phyloP scores from a whole-genome alignment of 768 basidiomycete species.

The Suillus variegatus region DNA sequence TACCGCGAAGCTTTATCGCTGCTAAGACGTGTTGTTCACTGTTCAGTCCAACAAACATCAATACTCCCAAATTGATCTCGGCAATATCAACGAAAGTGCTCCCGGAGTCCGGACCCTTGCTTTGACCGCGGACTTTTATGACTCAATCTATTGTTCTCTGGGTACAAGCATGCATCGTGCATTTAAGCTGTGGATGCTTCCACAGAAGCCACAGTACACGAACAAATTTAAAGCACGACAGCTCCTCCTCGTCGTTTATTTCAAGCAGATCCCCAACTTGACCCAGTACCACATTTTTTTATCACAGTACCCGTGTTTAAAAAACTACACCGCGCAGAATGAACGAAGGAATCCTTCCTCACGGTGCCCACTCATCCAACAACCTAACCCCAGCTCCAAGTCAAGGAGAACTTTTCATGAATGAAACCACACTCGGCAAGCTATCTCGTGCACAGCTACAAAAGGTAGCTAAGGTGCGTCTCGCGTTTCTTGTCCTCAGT shows the following conservation, averaged over 20 bases:
- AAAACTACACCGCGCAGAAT: neutral
- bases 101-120: neutral
- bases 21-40: slow-evolving; percentile 49
- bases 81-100: no score
- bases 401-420: slow-evolving; percentile 3
- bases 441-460: slow-evolving; percentile 26
- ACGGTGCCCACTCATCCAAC: neutral
- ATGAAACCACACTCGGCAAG: slow-evolving; percentile 22
- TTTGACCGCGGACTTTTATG: slow-evolving; percentile 1
- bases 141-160: slow-evolving; percentile 1
- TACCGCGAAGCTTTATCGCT: no score
- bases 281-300: neutral
- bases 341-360: neutral
- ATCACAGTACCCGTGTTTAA: neutral
- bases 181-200: neutral
- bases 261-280: neutral
- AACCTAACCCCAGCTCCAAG: neutral
- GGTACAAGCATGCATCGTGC: neutral
- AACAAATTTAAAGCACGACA: neutral
- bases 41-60: slow-evolving; percentile 53
- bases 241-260: neutral
- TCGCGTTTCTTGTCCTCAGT: neutral
- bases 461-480: slow-evolving; percentile 27
- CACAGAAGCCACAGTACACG: neutral
- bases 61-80: slow-evolving; percentile 18